Evolutionary conservation across 2,329 filamentous ascomycete genomes (phyloP), one percentile per base, ranked within the genome.

Genomic region (Nemania serpens): DNA sequence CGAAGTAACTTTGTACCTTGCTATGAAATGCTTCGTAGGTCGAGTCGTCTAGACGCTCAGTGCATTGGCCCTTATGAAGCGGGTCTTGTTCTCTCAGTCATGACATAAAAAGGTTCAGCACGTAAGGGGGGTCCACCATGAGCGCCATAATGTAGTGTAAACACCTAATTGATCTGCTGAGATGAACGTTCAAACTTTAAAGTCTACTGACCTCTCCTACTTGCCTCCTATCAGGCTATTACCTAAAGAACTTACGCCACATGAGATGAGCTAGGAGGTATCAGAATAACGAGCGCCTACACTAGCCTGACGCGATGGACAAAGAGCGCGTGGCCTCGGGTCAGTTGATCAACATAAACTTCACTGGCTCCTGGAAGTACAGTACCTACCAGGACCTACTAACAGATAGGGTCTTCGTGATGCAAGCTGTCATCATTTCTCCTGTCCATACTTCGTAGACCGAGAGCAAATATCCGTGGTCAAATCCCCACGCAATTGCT

Each of bases 351-450:
- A 29, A 29, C 25, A 29, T 29, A 29, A 4, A 7, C 25, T 29
- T 29, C 7, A 29, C 7, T 29, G 25, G 25, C 7, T 7, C 25
- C 25, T 29, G 25, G 25, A 3, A 7, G 25, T 29, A 29, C 25
- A 7, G 25, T 29, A 29, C 25, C 25, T 3, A 7, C 25, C 25
- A 29, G 7, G 4, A 29, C 25, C 25, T 29, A 7, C 25, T 29
- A 29, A 29, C 25, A 29, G 25, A 29, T 29, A 29, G 25, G 25
- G 25, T 29, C 3, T 29, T 7, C 25, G 25, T 47, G 45, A 68
- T 67, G 69, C 69, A 59, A 62, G 64, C 64, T 70, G 66, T 66
- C 69, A 69, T 70, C 69, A 69, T 69, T 42, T n/a, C 34, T 51
- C 37, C 45, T 41, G 33, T 20, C 17, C 37, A 51, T 29, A 51